Evolutionary conservation across 1,139 yeast genomes (phyloP).

Genomic region (Magnusiomyces ingens): DNA sequence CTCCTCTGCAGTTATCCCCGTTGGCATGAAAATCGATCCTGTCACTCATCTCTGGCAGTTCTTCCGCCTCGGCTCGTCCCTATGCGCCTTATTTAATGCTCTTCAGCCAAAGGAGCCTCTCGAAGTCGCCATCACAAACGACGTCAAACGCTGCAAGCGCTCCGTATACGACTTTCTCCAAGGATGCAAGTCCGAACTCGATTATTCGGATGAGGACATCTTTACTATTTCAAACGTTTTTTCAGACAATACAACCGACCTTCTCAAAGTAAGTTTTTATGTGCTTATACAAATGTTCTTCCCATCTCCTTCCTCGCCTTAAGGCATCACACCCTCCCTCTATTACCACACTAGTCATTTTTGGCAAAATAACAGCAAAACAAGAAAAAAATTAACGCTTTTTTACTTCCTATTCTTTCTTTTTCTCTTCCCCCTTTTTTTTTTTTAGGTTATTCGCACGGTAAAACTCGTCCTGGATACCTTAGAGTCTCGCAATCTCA

Average conservation of each 20-base stretch:
- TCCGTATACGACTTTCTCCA: conserved; percentile 84
- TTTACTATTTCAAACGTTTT: conserved; percentile 90
- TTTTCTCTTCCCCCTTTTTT: background rate
- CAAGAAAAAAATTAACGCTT: background rate
- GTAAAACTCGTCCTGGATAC: conserved; percentile 54
- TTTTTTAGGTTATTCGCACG: conserved; percentile 48
- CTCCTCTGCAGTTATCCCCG: conserved; percentile 20
- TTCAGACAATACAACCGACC: conserved; percentile 71
- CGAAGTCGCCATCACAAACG: conserved; percentile 42
- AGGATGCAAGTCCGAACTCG: conserved; percentile 75
- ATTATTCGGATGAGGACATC: conserved; percentile 70
- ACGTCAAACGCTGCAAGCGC: conserved; percentile 76
- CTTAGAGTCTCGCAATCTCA: conserved; percentile 24
- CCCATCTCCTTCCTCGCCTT: background rate
- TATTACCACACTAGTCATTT: no score
- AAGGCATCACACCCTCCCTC: no score
- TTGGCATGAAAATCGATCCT: conserved; percentile 54
- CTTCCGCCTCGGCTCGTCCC: conserved; percentile 87
- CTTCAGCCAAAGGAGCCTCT: conserved; percentile 35
- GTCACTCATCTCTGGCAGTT: conserved; percentile 86
- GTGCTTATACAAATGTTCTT: background rate
- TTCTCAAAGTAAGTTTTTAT: conserved; percentile 42
- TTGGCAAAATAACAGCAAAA: background rate
- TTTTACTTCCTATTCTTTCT: background rate
- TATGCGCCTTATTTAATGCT: conserved; percentile 74